Conservation (phyloP, 148 eudicot genomes). For the Persicaria maculosa region DNA sequence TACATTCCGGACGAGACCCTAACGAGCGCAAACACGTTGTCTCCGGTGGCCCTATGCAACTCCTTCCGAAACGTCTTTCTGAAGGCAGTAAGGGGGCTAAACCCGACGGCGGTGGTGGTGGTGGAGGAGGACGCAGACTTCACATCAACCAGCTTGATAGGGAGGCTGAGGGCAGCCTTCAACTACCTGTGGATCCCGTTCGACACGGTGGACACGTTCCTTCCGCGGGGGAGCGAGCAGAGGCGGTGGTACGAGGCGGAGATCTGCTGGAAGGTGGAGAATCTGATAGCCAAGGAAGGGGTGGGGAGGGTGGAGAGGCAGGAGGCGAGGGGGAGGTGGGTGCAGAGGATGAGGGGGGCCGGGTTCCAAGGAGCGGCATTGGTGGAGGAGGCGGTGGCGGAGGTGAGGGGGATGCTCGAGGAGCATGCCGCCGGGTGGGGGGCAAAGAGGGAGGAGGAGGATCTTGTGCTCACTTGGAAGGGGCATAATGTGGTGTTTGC, state of each 20-base stretch:
- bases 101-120: conserved; percentile 45
- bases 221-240: conserved; percentile 58
- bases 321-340: conserved; percentile 62
- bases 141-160: conserved; percentile 43
- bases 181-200: conserved; percentile 86
- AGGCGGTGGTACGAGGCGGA: conserved; percentile 92
- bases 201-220: conserved; percentile 81
- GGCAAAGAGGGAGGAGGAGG: conserved; percentile 75
- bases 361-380: conserved; percentile 39
- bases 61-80: conserved; percentile 41
- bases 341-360: conserved; percentile 52
- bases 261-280: conserved; percentile 78
- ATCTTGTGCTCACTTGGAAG: conserved; percentile 90
- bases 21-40: background rate
- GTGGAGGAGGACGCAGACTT: conserved; percentile 87
- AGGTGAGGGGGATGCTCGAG: conserved; percentile 73
- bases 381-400: conserved; percentile 48
- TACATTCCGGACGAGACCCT: conserved; percentile 51
- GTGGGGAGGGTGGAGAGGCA: conserved; percentile 60
- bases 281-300: conserved; percentile 73
- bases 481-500: conserved; percentile 96
- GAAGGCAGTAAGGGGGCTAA: conserved; percentile 38
- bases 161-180: conserved; percentile 62
- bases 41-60: background rate
- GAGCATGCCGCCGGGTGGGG: conserved; percentile 99